Evolutionary conservation across 2,329 filamentous ascomycete species (phyloP).

Genomic region (Ramularia endophylla): DNA sequence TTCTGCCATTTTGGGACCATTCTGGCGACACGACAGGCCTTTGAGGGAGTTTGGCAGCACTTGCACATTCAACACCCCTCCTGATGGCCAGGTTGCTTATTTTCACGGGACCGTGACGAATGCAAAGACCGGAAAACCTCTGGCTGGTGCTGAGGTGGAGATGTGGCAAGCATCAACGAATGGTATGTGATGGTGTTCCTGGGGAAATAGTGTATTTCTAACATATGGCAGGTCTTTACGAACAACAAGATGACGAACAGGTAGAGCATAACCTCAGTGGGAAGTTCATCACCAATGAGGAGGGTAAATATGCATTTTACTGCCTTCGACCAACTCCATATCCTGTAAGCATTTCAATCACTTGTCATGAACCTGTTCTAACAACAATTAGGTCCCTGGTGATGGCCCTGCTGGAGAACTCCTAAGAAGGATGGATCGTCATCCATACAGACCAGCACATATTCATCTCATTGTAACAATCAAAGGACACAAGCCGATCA

Average conservation of each 20-base stretch:
- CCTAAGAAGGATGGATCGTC: conserved; percentile 53
- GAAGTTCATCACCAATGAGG: conserved; percentile 58
- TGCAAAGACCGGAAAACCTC: conserved; percentile 56
- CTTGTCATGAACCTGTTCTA: neutral
- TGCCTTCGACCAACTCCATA: conserved; percentile 22
- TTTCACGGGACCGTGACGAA: conserved; percentile 60
- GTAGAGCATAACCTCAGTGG: conserved; percentile 69
- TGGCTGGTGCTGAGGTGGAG: conserved; percentile 63
- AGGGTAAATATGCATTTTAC: conserved; percentile 19
- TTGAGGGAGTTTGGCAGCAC: conserved; percentile 61
- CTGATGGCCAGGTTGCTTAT: conserved; percentile 51
- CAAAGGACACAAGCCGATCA: conserved; percentile 61
- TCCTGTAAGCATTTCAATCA: conserved; percentile 5
- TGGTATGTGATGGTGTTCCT: conserved; percentile 8
- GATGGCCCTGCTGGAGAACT: conserved; percentile 43
- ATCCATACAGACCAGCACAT: conserved; percentile 57
- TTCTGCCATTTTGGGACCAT: conserved; percentile 76
- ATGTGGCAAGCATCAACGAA: conserved; percentile 78
- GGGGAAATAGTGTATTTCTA: neutral
- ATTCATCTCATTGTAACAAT: conserved; percentile 44
- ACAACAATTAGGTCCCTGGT: conserved; percentile 6
- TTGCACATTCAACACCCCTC: conserved; percentile 50
- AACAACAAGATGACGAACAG: conserved; percentile 68
- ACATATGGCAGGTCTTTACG: conserved; percentile 42
- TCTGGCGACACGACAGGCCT: conserved; percentile 72